These are phyloP conservation scores for Shiraia bambusicola DNA, from an alignment of 2,329 filamentous ascomycete species.

Conservation along the genomic window DNA sequence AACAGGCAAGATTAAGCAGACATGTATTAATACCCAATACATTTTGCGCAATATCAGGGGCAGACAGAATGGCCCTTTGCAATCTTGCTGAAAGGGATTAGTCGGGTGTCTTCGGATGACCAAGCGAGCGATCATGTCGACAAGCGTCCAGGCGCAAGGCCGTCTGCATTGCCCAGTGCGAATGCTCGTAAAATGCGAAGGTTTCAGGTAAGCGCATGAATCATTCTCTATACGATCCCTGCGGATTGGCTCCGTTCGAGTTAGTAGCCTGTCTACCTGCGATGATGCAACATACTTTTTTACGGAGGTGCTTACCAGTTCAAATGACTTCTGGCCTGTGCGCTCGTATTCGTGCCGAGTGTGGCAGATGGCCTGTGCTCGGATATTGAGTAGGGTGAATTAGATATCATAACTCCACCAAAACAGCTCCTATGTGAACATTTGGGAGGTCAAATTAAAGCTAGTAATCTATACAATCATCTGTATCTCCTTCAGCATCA, in stretches of 20 bases:
- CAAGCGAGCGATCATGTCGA: constrained; percentile 6
- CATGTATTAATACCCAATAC: constrained; percentile 10
- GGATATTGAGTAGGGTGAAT: too few species aligned
- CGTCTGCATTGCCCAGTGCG: constrained; percentile 17
- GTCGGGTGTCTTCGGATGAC: constrained; percentile 12
- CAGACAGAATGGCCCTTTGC: constrained; percentile 4
- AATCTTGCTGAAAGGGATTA: constrained; percentile 5
- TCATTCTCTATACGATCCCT: constrained; percentile 27
- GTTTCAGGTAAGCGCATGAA: constrained; percentile 26
- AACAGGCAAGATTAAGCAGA: constrained; percentile 11
- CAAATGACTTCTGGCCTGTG: too few species aligned
- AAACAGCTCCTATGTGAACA: too few species aligned
- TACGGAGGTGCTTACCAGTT: too few species aligned
- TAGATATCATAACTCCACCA: too few species aligned
- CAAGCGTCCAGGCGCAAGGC: constrained; percentile 25
- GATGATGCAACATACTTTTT: constrained; percentile 14
- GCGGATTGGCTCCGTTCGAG: constrained; percentile 13
- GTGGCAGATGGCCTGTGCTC: too few species aligned
- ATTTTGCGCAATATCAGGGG: background rate
- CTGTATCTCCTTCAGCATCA: too few species aligned
- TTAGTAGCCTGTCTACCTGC: constrained; percentile 8
- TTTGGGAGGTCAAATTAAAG: too few species aligned
- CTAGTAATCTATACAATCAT: too few species aligned
- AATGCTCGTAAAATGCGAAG: constrained; percentile 25
- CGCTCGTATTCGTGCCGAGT: too few species aligned